These are phyloP conservation scores for Fonsecaea multimorphosa DNA, from an alignment of 2,329 filamentous ascomycete genomes.

Conservation along the genomic window DNA sequence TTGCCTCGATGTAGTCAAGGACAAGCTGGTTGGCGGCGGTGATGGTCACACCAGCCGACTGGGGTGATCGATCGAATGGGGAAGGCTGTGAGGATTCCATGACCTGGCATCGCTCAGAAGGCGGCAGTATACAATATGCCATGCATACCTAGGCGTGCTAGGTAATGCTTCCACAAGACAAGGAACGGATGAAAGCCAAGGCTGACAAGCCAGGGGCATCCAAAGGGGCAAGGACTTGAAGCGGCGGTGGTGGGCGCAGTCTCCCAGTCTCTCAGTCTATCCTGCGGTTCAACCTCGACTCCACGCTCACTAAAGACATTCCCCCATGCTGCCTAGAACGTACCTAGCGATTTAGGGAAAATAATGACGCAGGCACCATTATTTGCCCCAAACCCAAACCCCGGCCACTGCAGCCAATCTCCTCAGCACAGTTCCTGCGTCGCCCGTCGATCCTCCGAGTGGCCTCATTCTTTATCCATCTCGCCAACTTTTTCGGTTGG, in stretches of 20 bases:
- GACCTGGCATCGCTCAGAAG: neutral
- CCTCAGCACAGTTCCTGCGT: constrained; percentile 11
- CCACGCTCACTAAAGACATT: neutral
- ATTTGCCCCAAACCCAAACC: neutral
- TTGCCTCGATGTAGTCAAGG: constrained; percentile 34
- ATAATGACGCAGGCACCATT: neutral
- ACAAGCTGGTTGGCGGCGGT: constrained; percentile 28
- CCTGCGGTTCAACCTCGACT: no score
- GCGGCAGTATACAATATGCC: neutral
- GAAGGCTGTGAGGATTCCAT: neutral
- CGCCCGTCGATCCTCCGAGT: constrained; percentile 27
- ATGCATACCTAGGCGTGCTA: neutral
- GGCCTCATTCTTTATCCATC: constrained; percentile 19
- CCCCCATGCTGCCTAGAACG: neutral
- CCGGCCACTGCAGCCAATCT: neutral
- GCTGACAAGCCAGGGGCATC: no score
- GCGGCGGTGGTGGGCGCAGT: no score
- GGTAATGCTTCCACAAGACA: neutral
- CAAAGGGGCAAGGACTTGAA: no score
- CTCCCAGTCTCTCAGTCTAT: no score
- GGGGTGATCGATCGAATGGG: neutral
- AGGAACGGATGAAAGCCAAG: neutral
- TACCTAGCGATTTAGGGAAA: no score
- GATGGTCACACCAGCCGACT: neutral
- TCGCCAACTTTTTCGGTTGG: constrained; percentile 8